phyloP scores from a whole-genome alignment of 352 stramenopile species.

The Globisporangium radiosum region DNA sequence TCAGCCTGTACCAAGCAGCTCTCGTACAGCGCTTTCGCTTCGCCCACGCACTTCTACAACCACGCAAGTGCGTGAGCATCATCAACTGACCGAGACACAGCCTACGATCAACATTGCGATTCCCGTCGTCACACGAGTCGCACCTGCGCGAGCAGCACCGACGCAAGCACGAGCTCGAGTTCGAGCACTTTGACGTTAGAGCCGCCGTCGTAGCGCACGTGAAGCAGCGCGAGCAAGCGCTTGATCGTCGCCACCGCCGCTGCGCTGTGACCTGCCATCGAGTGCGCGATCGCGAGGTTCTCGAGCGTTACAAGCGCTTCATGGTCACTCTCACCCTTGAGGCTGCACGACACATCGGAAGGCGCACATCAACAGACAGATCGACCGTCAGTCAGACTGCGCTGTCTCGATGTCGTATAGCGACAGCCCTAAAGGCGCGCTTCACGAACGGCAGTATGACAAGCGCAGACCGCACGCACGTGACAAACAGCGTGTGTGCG shows the following conservation, averaged over 20 bases:
- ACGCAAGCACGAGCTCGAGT: slow-evolving; percentile 26
- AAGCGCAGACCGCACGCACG: slow-evolving; percentile 10
- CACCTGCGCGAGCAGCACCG: slow-evolving; percentile 39
- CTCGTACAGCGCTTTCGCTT: slow-evolving; percentile 28
- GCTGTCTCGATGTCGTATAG: no score
- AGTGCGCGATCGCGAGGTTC: slow-evolving; percentile 38
- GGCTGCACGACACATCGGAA: slow-evolving; percentile 8
- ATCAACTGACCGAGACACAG: no score
- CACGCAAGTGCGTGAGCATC: background rate
- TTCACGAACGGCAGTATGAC: background rate
- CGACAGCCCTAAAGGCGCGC: no score
- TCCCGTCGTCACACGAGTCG: background rate
- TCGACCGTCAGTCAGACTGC: no score
- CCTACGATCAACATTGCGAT: background rate
- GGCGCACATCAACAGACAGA: background rate
- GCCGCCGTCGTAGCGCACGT: slow-evolving; percentile 31
- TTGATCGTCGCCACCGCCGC: slow-evolving; percentile 24
- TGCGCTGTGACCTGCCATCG: slow-evolving; percentile 6
- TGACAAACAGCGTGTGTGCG: slow-evolving; percentile 20
- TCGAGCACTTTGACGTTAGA: slow-evolving; percentile 45
- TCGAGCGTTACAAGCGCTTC: slow-evolving; percentile 30
- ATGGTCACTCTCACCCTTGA: slow-evolving; percentile 27
- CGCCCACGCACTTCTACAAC: slow-evolving; percentile 29
- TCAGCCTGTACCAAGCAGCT: slow-evolving; percentile 25
- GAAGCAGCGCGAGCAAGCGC: slow-evolving; percentile 21